These are phyloP conservation scores for Aspergillus neoniger DNA, from an alignment of 2,329 filamentous ascomycete species.

Conservation along the genomic window DNA sequence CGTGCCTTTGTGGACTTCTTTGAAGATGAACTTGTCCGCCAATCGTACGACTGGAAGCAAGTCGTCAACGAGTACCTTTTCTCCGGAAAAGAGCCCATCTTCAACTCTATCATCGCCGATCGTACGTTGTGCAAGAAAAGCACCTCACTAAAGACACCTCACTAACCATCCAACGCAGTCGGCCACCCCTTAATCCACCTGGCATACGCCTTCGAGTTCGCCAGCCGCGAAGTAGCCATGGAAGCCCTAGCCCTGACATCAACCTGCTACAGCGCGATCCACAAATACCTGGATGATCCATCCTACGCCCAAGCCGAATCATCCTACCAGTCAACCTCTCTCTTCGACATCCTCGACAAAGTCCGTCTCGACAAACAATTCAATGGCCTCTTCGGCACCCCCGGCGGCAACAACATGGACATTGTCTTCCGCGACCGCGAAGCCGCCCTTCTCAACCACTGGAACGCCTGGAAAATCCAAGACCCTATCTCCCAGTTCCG, in stretches of 20 bases:
- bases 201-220: slow-evolving; percentile 88
- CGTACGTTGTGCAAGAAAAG: slow-evolving; percentile 56
- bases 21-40: slow-evolving; percentile 79
- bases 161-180: slow-evolving; percentile 52
- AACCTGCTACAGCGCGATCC: slow-evolving; percentile 59
- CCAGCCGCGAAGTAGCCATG: slow-evolving; percentile 81
- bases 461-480: slow-evolving; percentile 79
- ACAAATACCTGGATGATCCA: slow-evolving; percentile 69
- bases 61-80: slow-evolving; percentile 78
- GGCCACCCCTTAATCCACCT: slow-evolving; percentile 93
- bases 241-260: slow-evolving; percentile 76
- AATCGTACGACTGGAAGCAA: slow-evolving; percentile 80
- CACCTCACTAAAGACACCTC: neutral
- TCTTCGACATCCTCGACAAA: slow-evolving; percentile 70
- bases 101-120: slow-evolving; percentile 77
- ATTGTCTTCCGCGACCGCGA: slow-evolving; percentile 70
- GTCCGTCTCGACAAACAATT: slow-evolving; percentile 71
- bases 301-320: slow-evolving; percentile 66
- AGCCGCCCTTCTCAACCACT: slow-evolving; percentile 76
- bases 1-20: slow-evolving; percentile 93
- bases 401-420: slow-evolving; percentile 65
- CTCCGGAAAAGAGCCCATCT: slow-evolving; percentile 65
- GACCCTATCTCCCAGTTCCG: slow-evolving; percentile 74
- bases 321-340: slow-evolving; percentile 61
- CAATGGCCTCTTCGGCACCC: slow-evolving; percentile 62